Conservation (phyloP, 2,329 filamentous ascomycete genomes). For the Parasarocladium wereldwijsianum region DNA sequence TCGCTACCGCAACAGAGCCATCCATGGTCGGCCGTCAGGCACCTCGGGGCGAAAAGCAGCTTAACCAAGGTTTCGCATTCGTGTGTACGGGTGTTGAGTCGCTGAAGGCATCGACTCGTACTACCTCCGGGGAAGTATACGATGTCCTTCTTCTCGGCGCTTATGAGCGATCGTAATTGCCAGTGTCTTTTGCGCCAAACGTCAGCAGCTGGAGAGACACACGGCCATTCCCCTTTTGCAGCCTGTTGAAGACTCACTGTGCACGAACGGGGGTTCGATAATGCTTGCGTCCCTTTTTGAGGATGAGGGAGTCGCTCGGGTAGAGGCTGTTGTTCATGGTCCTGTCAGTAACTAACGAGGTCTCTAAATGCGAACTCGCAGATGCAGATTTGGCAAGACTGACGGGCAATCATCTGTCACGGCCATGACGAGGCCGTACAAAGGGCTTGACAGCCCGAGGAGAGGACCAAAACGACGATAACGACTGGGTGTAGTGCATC, state of each 20-base stretch:
- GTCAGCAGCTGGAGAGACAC: too few species aligned
- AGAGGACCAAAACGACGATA: too few species aligned
- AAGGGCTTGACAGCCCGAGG: too few species aligned
- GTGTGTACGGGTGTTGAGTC: conserved; percentile 52
- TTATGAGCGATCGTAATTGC: conserved; percentile 83
- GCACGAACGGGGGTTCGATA: conserved; percentile 53
- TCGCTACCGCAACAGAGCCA: conserved; percentile 89
- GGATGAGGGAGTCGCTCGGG: conserved; percentile 51
- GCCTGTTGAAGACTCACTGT: conserved; percentile 31
- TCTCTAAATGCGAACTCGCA: conserved; percentile 1
- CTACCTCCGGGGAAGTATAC: conserved; percentile 74
- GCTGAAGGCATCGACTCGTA: conserved; percentile 50
- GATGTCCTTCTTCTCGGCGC: conserved; percentile 58
- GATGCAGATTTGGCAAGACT: conserved; percentile 10
- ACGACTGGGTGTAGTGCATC: too few species aligned
- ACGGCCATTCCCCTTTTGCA: too few species aligned
- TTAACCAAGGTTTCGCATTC: conserved; percentile 61
- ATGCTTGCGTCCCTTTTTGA: conserved; percentile 45
- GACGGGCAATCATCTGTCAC: conserved; percentile 38
- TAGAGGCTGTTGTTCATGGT: too few species aligned
- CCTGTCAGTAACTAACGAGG: too few species aligned
- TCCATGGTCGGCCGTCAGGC: conserved; percentile 70
- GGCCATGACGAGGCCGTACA: conserved; percentile 27
- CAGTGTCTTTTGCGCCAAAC: conserved; percentile 45
- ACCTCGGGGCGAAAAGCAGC: conserved; percentile 63